Percentiles rank a stretch among this genome's conserved stretches.
Conservation (phyloP, 2,329 filamentous ascomycete genomes). For the Stemphylium vesicarium region DNA sequence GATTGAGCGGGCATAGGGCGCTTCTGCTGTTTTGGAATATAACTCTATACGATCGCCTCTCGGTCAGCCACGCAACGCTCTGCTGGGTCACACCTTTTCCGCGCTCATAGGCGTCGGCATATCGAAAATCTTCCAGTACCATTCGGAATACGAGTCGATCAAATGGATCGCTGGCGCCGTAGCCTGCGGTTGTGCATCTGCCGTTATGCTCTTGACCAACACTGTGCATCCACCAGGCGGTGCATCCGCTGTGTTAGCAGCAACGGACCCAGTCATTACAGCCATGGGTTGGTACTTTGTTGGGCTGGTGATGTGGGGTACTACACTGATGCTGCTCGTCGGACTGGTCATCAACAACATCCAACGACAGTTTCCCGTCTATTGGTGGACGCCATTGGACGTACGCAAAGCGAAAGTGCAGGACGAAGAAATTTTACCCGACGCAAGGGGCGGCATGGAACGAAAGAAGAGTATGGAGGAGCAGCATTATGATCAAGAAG, state of each 20-base stretch:
- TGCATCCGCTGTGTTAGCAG: slow-evolving; percentile 56
- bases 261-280: slow-evolving; percentile 48
- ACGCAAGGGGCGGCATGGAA: slow-evolving; percentile 30
- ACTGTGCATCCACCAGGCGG: slow-evolving; percentile 60
- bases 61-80: slow-evolving; percentile 55
- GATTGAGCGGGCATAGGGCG: slow-evolving; percentile 43
- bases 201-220: slow-evolving; percentile 56
- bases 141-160: slow-evolving; percentile 46
- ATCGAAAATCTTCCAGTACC: slow-evolving; percentile 54
- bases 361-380: slow-evolving; percentile 54
- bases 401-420: slow-evolving; percentile 33
- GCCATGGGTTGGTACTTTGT: slow-evolving; percentile 56
- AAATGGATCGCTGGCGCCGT: slow-evolving; percentile 55
- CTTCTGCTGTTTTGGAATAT: slow-evolving; percentile 57
- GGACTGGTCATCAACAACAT: slow-evolving; percentile 56
- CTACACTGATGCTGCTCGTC: slow-evolving; percentile 51
- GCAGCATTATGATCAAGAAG: slow-evolving; percentile 21
- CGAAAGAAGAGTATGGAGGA: slow-evolving; percentile 21
- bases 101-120: slow-evolving; percentile 54
- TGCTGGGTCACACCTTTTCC: slow-evolving; percentile 55
- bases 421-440: slow-evolving; percentile 33
- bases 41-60: slow-evolving; percentile 55
- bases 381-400: slow-evolving; percentile 57
- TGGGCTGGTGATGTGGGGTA: slow-evolving; percentile 51
- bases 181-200: slow-evolving; percentile 51